Percentiles rank a stretch among this genome's conserved stretches.
These are phyloP conservation scores for Metschnikowia hibisci DNA, from an alignment of 805 yeast genomes.

Conservation along the genomic window DNA sequence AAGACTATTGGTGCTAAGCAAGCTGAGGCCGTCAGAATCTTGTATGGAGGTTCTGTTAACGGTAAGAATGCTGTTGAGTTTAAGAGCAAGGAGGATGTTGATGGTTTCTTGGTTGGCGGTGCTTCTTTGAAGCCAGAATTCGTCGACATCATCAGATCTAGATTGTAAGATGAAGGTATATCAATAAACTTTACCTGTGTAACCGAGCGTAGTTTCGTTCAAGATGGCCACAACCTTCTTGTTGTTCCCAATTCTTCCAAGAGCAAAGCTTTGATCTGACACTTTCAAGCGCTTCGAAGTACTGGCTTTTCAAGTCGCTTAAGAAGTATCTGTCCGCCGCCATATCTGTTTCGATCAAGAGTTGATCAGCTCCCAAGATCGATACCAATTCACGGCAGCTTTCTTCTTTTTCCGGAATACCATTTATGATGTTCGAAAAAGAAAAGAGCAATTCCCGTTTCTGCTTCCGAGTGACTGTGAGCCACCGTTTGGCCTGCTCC, in stretches of 20 bases:
- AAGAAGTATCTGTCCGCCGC: conserved; percentile 26
- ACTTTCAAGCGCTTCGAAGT: conserved; percentile 6
- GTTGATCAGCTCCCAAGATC: conserved; percentile 19
- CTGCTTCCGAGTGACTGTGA: conserved; percentile 28
- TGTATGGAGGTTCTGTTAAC: conserved; percentile 98
- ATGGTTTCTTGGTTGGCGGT: conserved; percentile 99
- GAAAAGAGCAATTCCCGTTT: conserved; percentile 43
- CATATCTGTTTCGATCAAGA: conserved; percentile 36
- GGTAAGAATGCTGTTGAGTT: conserved; percentile 88
- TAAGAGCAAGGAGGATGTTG: conserved; percentile 90
- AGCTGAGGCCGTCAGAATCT: conserved; percentile 79
- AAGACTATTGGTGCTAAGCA: conserved; percentile 71
- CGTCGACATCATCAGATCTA: conserved; percentile 88
- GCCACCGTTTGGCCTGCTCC: conserved; percentile 58
- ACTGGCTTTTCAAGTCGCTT: conserved; percentile 2
- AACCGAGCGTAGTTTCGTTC: neutral
- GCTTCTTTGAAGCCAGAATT: conserved; percentile 98
- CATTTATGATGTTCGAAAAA: conserved; percentile 49
- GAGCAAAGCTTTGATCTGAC: conserved; percentile 3
- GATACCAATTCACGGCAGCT: conserved; percentile 19
- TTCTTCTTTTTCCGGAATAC: conserved; percentile 27
- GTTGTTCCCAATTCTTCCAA: conserved; percentile 1
- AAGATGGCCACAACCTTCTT: neutral
- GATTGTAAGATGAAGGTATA: conserved; percentile 47
- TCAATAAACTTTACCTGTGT: neutral